Evolutionary conservation across 768 basidiomycete species (phyloP).

Genomic region (Pleurotus sapidus): DNA sequence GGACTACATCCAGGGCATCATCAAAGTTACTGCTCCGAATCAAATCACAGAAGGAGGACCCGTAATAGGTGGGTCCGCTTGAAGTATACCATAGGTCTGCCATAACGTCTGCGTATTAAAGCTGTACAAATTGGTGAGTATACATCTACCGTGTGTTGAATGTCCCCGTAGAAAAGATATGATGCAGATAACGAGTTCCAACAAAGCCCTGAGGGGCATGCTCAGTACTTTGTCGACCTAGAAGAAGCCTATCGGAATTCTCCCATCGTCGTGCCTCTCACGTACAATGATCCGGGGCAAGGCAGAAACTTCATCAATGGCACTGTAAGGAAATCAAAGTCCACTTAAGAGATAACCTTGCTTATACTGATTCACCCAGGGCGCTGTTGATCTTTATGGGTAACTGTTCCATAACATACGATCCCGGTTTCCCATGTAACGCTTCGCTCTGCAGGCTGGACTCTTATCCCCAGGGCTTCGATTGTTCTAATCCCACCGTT

Average conservation of each 20-base stretch:
- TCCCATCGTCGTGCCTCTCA: conserved; percentile 66
- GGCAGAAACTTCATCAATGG: conserved; percentile 66
- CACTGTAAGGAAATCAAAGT: conserved; percentile 38
- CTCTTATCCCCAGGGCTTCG: conserved; percentile 76
- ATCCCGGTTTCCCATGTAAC: background rate
- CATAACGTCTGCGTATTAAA: conserved; percentile 13
- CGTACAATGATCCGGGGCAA: conserved; percentile 69
- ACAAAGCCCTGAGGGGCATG: conserved; percentile 41
- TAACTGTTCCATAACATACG: conserved; percentile 18
- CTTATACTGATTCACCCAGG: conserved; percentile 30
- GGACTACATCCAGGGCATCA: conserved; percentile 69
- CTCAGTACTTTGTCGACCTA: conserved; percentile 63
- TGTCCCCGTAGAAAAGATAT: background rate
- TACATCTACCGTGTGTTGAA: background rate
- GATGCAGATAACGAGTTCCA: conserved; percentile 67
- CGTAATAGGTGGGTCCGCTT: conserved; percentile 53
- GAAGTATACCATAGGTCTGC: background rate
- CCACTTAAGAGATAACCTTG: background rate
- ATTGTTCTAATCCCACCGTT: conserved; percentile 67
- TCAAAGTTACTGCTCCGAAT: conserved; percentile 54
- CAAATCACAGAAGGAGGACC: conserved; percentile 75
- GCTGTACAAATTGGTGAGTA: conserved; percentile 54
- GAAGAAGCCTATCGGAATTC: conserved; percentile 52
- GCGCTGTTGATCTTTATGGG: conserved; percentile 78
- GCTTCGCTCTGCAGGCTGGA: conserved; percentile 34